phyloP scores from a whole-genome alignment of 345 rosid species.

The Aurinia saxatilis region DNA sequence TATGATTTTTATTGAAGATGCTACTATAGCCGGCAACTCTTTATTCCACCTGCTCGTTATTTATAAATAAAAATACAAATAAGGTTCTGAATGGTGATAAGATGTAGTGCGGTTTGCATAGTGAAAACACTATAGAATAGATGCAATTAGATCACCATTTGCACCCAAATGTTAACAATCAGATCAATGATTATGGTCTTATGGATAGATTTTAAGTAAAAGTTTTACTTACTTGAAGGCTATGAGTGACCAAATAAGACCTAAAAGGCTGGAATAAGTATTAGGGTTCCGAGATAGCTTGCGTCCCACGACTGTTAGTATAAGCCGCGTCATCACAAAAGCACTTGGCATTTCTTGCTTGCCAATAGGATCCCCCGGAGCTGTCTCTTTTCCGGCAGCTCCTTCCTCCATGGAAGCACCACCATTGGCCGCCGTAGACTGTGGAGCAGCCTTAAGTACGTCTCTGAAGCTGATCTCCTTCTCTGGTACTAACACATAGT shows the following conservation, averaged over 20 bases:
- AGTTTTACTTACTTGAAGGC: constrained; percentile 58
- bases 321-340: constrained; percentile 93
- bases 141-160: too few species aligned
- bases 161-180: too few species aligned
- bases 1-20: constrained; percentile 56
- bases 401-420: constrained; percentile 29
- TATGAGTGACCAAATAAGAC: constrained; percentile 84
- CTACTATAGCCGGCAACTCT: constrained; percentile 57
- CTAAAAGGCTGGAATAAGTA: constrained; percentile 88
- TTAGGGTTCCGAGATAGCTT: constrained; percentile 95
- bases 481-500: constrained; percentile 50
- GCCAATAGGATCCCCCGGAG: constrained; percentile 31
- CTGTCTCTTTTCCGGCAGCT: constrained; percentile 34
- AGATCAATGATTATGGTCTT: background rate
- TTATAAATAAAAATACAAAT: background rate
- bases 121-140: too few species aligned
- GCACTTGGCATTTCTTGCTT: constrained; percentile 87
- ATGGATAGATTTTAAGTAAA: background rate
- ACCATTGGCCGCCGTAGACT: background rate
- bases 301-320: constrained; percentile 97
- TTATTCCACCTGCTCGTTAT: constrained; percentile 48
- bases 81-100: too few species aligned
- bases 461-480: constrained; percentile 81
- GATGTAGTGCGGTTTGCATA: too few species aligned
- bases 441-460: constrained; percentile 23